phyloP scores from a whole-genome alignment of 495 filamentous ascomycete genomes.

The Chaetomium fimeti region DNA sequence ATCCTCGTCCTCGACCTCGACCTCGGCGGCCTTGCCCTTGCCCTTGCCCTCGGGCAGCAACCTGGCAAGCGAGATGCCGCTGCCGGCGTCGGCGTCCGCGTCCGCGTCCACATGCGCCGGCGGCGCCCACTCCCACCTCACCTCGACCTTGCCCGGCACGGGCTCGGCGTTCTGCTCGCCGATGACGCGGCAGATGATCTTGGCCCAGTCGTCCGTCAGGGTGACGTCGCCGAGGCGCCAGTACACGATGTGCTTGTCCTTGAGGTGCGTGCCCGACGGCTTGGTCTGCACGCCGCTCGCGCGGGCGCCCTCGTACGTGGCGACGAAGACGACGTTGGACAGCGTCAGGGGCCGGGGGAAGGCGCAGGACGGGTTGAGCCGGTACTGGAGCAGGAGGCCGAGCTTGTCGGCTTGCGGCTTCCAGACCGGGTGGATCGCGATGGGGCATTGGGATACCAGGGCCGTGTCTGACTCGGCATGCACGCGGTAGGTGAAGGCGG shows the following conservation, averaged over 20 bases:
- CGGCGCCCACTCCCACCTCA: slow-evolving; percentile 69
- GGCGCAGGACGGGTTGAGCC: slow-evolving; percentile 64
- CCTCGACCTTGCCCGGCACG: slow-evolving; percentile 72
- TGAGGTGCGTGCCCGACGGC: slow-evolving; percentile 74
- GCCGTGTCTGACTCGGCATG: slow-evolving; percentile 67
- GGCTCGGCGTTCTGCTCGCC: slow-evolving; percentile 72
- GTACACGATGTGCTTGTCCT: slow-evolving; percentile 80
- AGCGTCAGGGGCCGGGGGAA: slow-evolving; percentile 64
- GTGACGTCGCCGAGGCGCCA: slow-evolving; percentile 85
- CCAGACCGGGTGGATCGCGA: slow-evolving; percentile 78
- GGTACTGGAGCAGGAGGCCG: slow-evolving; percentile 79
- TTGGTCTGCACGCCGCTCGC: slow-evolving; percentile 68
- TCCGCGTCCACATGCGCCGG: slow-evolving; percentile 12
- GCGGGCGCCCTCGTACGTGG: slow-evolving; percentile 69
- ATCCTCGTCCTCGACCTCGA: slow-evolving; percentile 43
- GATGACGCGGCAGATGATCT: slow-evolving; percentile 74
- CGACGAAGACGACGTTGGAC: slow-evolving; percentile 76
- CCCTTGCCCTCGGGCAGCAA: slow-evolving; percentile 38
- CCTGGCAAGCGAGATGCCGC: slow-evolving; percentile 61
- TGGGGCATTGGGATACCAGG: slow-evolving; percentile 62
- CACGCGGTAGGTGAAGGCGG: slow-evolving; percentile 92
- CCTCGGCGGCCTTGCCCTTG: slow-evolving; percentile 44
- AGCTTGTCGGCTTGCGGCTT: slow-evolving; percentile 78
- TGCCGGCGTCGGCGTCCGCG: slow-evolving; percentile 51
- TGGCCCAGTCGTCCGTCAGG: slow-evolving; percentile 59